Evolutionary conservation across 2,329 filamentous ascomycete genomes (phyloP), one percentile per base, ranked within the genome.

Genomic region (Fusarium marasasianum): DNA sequence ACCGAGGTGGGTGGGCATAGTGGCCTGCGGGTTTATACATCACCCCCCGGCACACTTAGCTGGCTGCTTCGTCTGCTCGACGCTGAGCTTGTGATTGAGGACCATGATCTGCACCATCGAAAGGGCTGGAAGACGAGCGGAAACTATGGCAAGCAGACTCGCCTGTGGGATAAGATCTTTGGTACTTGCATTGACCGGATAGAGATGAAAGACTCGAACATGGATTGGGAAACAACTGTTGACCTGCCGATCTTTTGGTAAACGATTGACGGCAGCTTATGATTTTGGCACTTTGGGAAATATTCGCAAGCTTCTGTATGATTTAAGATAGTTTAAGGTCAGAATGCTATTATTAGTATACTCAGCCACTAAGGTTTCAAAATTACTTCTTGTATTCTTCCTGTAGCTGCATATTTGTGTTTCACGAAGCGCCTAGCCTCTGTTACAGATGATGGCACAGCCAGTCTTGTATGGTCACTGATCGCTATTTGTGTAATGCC

Each of bases 71-170:
- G 40, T 5, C 24, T 62, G 6, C 40, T 67, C 5, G 22, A 54
- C 5, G 26, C 29, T n/a, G 63, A 70, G 44, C 67, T 70, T 11
- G 37, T 70, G 2, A 58, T 70, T 51, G 67, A 70, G 7, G 67
- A 70, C 38, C 67, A 70, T 33, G 67, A 70, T 38, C 57, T 70
- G 5, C 67, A 70, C 7, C 67, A 70, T 6, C 53, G 67, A 6
- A 58, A 70, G 29, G 67, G 67, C 31, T 70, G 48, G 31, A 63
- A 60, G 20, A 13, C 53, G 3, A 67, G 63, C 31, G 57, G 66
- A 2, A 70, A 70, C 47, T 67, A 70, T 31, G 67, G 67, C 9
- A 70, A 70, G n/a, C 67, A 70, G 57, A 70, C 63, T 24, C 60
- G 67, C 3, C 8, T 70, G 22, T 70, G 67, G 67, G 67, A 70